A percentile compares a stretch with the other conserved stretches of the same genome.
Conservation (phyloP, 73 alveolate species). For the Symbiodinium natans region DNA sequence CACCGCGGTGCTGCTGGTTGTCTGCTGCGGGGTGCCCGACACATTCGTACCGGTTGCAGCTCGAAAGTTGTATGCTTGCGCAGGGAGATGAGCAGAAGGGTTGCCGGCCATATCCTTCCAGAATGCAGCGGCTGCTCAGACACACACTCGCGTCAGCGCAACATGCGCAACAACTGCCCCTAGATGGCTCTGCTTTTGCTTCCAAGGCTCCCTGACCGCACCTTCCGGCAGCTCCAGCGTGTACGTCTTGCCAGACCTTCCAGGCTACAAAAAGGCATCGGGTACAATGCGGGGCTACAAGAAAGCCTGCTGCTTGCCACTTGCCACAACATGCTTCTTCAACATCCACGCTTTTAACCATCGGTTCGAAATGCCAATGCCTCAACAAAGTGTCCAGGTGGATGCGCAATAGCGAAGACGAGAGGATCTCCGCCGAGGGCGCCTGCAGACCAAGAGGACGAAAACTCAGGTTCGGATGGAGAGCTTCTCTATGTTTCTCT, state of each 20-base stretch:
- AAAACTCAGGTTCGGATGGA: not conserved
- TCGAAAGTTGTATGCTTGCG: constrained; percentile 49
- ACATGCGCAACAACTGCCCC: no score
- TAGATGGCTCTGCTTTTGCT: no score
- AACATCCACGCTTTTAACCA: no score
- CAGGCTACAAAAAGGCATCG: no score
- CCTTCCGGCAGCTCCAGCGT: constrained; percentile 50
- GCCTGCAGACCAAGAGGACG: not conserved
- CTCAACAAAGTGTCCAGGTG: constrained; percentile 19
- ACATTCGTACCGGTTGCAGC: not conserved
- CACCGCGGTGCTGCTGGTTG: constrained; percentile 72
- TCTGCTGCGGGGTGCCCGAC: not conserved
- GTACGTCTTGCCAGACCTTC: constrained; percentile 42
- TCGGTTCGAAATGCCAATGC: no score
- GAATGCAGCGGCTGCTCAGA: not conserved
- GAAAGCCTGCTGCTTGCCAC: not conserved
- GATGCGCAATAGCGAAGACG: constrained; percentile 40
- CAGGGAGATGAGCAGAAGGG: not conserved
- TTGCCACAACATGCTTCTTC: not conserved
- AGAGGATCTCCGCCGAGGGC: constrained; percentile 54
- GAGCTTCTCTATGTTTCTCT: not conserved
- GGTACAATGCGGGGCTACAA: no score
- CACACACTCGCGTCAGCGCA: no score
- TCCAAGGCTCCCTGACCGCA: constrained; percentile 50
- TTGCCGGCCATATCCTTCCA: constrained; percentile 62